phyloP scores from a whole-genome alignment of 192 early-diverging fungal genomes.

The Podochytrium sp. region DNA sequence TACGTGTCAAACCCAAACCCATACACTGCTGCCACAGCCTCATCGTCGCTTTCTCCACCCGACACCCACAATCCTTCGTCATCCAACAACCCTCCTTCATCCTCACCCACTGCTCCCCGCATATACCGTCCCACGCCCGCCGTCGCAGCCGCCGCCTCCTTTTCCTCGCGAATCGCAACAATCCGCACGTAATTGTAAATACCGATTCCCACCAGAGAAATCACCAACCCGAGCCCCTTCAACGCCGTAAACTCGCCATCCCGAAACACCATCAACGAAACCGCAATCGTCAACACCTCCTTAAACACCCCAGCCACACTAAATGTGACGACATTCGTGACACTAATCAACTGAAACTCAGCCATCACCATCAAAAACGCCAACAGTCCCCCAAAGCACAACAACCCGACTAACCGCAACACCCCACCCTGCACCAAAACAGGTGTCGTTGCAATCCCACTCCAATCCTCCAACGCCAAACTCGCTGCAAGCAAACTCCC shows the following conservation, averaged over 20 bases:
- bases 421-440: background rate
- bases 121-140: background rate
- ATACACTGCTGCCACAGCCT: slow-evolving; percentile 10
- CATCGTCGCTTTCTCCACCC: slow-evolving; percentile 13
- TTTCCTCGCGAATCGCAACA: slow-evolving; percentile 1
- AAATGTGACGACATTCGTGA: slow-evolving; percentile 83
- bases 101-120: background rate
- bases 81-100: background rate
- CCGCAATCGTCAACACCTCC: slow-evolving; percentile 82
- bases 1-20: too few relatives aligned
- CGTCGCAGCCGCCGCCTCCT: background rate
- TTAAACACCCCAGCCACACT: slow-evolving; percentile 84
- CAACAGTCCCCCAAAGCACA: slow-evolving; percentile 78
- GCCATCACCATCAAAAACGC: slow-evolving; percentile 88
- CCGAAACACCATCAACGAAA: slow-evolving; percentile 77
- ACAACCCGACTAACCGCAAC: slow-evolving; percentile 53
- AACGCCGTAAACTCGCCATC: slow-evolving; percentile 73
- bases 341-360: slow-evolving; percentile 83
- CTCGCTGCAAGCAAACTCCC: slow-evolving; percentile 61
- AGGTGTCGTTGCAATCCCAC: background rate
- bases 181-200: slow-evolving; percentile 56
- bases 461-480: slow-evolving; percentile 67
- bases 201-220: slow-evolving; percentile 85
- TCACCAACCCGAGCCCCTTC: slow-evolving; percentile 76
- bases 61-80: background rate